Base-by-base conservation (phyloP, 805 yeast genomes). In the Starmerella gropengiesseri region DNA sequence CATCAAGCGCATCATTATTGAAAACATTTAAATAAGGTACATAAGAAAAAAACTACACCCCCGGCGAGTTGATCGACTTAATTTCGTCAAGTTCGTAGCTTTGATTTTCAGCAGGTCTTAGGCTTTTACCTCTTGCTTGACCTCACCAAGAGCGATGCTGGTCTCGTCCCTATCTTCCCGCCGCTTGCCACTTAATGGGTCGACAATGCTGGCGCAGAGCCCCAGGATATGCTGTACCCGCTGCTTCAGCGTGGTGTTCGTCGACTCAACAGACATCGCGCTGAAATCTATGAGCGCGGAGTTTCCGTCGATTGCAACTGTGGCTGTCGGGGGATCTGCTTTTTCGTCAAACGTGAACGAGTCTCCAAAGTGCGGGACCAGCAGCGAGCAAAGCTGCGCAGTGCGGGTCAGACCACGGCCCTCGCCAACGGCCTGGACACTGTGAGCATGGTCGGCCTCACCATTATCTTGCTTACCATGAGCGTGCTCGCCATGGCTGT, bases 321-420 rank as follows among this genome's bases (percentile, higher is more conserved):
- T 56, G 0, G 84, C 82, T 55, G 41, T 65, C 63, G 44, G 66
- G 61, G 64, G 58, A 22, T 39, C 31, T 4, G 44, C 29, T 7
- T 64, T 64, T 0, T 63, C 55, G 8, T 55, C 45, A 20, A 56
- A 53, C 1, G 46, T 45, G 46, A 82, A 74, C 1, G 86, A 62
- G 19, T 81, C 84, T 13, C 97, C 98, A 64, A 91, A 91, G 55
- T 91, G 99, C 1, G 91, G 86, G 37, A 68, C 66, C 38, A 91
- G 65, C 33, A 91, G 65, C 11, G 75, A 67, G 2, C 74, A 59
- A 9, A 91, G 72, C 44, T 84, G 70, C 17, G 66, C 64, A 5
- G 74, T 59, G 49, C 78, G 66, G 1, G 48, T 43, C 2, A 33
- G 21, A 2, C 52, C 53, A 7, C 48, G 34, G 17, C 29, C 19